Percentiles rank a stretch among this genome's conserved stretches.
phyloP scores from a whole-genome alignment of 75 land plant species.

The Azolla pinnata region DNA sequence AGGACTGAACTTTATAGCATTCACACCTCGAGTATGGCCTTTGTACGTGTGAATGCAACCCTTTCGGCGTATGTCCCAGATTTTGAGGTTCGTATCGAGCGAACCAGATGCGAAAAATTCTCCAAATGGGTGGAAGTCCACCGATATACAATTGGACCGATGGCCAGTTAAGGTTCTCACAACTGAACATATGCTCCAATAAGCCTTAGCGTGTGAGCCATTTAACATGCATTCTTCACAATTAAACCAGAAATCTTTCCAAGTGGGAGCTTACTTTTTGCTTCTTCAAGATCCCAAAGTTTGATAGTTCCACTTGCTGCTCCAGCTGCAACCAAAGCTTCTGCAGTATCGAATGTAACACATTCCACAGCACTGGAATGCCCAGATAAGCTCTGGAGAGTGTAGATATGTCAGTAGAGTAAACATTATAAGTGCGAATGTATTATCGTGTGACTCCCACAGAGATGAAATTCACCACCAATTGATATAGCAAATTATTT shows the following conservation, averaged over 20 bases:
- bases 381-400: constrained; percentile 68
- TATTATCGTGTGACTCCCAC: too few species aligned
- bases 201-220: too few species aligned
- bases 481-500: too few species aligned
- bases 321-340: constrained; percentile 74
- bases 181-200: constrained; percentile 34
- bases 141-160: constrained; percentile 66
- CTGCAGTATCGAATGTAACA: constrained; percentile 76
- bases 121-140: constrained; percentile 90
- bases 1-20: constrained; percentile 69
- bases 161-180: constrained; percentile 82
- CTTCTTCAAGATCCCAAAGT: constrained; percentile 92
- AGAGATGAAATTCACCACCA: not conserved
- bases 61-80: constrained; percentile 87
- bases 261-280: constrained; percentile 56
- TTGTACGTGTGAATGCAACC: constrained; percentile 94
- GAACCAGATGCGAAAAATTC: constrained; percentile 97
- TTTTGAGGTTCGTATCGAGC: constrained; percentile 73
- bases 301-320: constrained; percentile 91
- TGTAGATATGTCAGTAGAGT: too few species aligned
- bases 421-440: too few species aligned
- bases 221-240: too few species aligned
- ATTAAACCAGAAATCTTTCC: too few species aligned
- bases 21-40: constrained; percentile 84
- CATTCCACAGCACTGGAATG: constrained; percentile 87